Percentiles rank a stretch among this genome's conserved stretches.
phyloP scores from a whole-genome alignment of 2,329 filamentous ascomycete species.

The Verruconis gallopava region DNA sequence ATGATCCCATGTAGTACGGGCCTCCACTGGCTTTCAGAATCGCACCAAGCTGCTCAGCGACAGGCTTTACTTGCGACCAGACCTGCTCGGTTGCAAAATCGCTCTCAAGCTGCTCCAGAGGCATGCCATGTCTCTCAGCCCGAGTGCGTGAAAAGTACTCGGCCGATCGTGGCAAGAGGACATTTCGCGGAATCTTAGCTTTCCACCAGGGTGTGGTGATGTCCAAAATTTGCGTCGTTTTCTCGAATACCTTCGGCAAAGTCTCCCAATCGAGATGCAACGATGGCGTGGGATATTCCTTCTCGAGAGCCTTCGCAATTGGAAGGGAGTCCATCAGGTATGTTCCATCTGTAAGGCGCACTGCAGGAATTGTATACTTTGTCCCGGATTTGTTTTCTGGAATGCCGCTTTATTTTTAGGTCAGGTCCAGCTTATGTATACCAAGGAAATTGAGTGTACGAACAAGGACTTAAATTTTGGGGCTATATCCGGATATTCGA shows the following conservation, averaged over 20 bases:
- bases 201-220: conserved; percentile 32
- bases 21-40: conserved; percentile 45
- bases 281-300: conserved; percentile 41
- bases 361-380: conserved; percentile 43
- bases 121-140: conserved; percentile 35
- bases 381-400: conserved; percentile 17
- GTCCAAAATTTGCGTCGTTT: conserved; percentile 20
- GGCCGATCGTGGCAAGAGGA: conserved; percentile 40
- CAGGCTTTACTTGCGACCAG: conserved; percentile 34
- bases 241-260: conserved; percentile 31
- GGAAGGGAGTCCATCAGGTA: conserved; percentile 51
- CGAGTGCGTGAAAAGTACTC: conserved; percentile 47
- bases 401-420: no score
- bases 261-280: conserved; percentile 44
- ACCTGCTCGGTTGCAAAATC: conserved; percentile 37
- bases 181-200: conserved; percentile 32
- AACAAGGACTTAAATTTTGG: conserved; percentile 43
- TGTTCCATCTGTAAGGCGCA: conserved; percentile 42
- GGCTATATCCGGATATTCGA: conserved; percentile 54
- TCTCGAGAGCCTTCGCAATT: conserved; percentile 49
- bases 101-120: conserved; percentile 34
- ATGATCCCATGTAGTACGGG: conserved; percentile 47
- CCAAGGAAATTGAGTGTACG: not conserved
- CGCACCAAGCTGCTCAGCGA: conserved; percentile 23
- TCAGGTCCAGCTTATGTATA: not conserved